phyloP scores from a whole-genome alignment of 257 asterid genomes.

The Nicotiana attenuata region DNA sequence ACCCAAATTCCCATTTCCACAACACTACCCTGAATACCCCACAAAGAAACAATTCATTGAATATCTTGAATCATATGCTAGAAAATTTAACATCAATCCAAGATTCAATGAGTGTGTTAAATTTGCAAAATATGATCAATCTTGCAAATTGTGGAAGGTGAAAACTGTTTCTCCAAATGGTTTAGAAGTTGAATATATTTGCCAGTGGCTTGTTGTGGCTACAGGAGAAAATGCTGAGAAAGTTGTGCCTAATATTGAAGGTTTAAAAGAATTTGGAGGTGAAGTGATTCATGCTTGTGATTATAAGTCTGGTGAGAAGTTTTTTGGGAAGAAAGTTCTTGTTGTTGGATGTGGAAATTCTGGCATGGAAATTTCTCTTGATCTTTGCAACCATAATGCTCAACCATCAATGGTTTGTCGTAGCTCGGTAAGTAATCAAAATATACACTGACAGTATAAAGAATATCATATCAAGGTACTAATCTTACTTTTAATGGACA shows the following conservation, averaged over 20 bases:
- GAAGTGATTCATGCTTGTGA: slow-evolving; percentile 22
- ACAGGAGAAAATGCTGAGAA: slow-evolving; percentile 27
- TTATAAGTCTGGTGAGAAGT: slow-evolving; percentile 22
- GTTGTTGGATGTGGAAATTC: slow-evolving; percentile 35
- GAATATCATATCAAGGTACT: background rate
- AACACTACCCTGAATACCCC: slow-evolving; percentile 21
- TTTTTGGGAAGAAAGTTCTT: slow-evolving; percentile 20
- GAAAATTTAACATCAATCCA: slow-evolving; percentile 12
- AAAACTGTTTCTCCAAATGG: slow-evolving; percentile 2
- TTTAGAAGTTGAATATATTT: slow-evolving; percentile 16
- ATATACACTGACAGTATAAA: background rate
- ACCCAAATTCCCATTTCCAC: slow-evolving; percentile 16
- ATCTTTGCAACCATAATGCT: slow-evolving; percentile 30
- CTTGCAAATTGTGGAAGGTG: slow-evolving; percentile 20
- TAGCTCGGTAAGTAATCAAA: slow-evolving; percentile 17
- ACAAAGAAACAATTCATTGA: slow-evolving; percentile 24
- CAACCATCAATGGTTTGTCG: slow-evolving; percentile 24
- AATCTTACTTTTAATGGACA: background rate
- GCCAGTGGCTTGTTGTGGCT: slow-evolving; percentile 29
- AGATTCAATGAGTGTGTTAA: slow-evolving; percentile 15
- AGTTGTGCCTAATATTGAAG: slow-evolving; percentile 22
- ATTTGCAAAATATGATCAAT: slow-evolving; percentile 8
- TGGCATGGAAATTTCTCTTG: slow-evolving; percentile 30
- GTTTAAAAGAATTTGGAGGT: slow-evolving; percentile 21
- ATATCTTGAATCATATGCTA: slow-evolving; percentile 21